Evolutionary conservation across 257 asterid species (phyloP), one percentile per base, ranked within the genome.

Genomic region (Solanum chiquidenum): DNA sequence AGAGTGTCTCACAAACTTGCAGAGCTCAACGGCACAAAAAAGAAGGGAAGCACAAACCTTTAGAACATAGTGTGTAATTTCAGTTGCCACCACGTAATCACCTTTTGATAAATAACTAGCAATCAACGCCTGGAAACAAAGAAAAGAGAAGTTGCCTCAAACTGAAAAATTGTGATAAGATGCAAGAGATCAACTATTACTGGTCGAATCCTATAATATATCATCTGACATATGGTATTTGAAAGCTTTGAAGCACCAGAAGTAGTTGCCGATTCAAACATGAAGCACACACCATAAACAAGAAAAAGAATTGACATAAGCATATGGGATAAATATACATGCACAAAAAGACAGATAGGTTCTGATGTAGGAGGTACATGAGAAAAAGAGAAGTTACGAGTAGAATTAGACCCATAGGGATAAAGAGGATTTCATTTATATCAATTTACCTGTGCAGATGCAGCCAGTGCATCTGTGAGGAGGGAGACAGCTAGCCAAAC

Each of bases 401-500:
- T 29, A 34, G 83, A 71, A 85, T 10, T 40, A 58, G 66, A 71
- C 34, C 68, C 74, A 73, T 73, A 6, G 85, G 46, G 77, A 76
- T 29, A 40, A 85, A 83, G 87, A 83, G n/a, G 68, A 29, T 49
- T 49, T 46, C 68, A 82, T 49, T 49, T 49, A 49, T 49, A 49
- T 29, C 75, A 69, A 73, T 69, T 85, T 31, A 96, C 99, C 98
- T 97, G 99, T 89, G 98, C 96, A 49, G 99, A 93, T 74, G 98
- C 91, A 58, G 97, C 98, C 79, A 95, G 93, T 62, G 99, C 97
- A 92, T 97, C 99, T 85, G 98, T 93, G 88, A 97, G 97, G 90
- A 97, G 96, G 16, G 99, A 93, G 75, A 95, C 98, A 88, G 98
- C 95, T 85, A 97, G 94, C 99, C 99, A 97, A 40, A 97, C 95